Conservation (phyloP, 345 rosid species). For the Brassica incana region DNA sequence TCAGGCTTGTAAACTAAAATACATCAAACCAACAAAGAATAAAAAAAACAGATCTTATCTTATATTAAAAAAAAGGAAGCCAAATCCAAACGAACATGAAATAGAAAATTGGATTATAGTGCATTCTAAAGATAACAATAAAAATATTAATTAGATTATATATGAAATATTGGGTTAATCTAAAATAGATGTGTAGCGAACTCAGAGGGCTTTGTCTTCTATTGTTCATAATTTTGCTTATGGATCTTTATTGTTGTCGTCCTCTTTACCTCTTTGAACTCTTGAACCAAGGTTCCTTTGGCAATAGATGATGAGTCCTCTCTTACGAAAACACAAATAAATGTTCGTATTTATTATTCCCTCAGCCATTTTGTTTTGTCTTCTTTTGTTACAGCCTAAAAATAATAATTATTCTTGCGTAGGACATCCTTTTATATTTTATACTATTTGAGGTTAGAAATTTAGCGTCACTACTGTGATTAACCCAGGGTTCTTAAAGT, state of each 20-base stretch:
- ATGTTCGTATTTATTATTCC: conserved; percentile 15
- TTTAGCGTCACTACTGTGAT: background rate
- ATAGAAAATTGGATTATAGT: background rate
- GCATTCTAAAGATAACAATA: background rate
- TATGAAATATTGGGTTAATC: background rate
- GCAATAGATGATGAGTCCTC: conserved; percentile 1
- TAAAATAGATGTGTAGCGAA: conserved; percentile 12
- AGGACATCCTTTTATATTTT: background rate
- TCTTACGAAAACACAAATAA: conserved; percentile 8
- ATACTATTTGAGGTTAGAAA: background rate
- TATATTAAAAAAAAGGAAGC: background rate
- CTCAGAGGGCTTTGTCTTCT: conserved; percentile 19
- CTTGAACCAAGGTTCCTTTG: conserved; percentile 22
- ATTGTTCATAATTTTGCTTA: conserved; percentile 22
- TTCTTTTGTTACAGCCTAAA: conserved; percentile 2
- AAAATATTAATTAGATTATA: background rate
- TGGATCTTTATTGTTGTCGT: conserved; percentile 30
- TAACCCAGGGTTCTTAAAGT: no score
- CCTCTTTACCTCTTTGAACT: conserved; percentile 22
- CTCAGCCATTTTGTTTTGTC: conserved; percentile 1
- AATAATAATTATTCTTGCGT: background rate
- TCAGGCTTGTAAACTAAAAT: background rate
- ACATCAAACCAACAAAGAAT: background rate
- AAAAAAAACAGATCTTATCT: background rate
- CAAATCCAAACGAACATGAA: conserved; percentile 7